phyloP scores from a whole-genome alignment of 805 yeast species.

The Candida andamanensis region DNA sequence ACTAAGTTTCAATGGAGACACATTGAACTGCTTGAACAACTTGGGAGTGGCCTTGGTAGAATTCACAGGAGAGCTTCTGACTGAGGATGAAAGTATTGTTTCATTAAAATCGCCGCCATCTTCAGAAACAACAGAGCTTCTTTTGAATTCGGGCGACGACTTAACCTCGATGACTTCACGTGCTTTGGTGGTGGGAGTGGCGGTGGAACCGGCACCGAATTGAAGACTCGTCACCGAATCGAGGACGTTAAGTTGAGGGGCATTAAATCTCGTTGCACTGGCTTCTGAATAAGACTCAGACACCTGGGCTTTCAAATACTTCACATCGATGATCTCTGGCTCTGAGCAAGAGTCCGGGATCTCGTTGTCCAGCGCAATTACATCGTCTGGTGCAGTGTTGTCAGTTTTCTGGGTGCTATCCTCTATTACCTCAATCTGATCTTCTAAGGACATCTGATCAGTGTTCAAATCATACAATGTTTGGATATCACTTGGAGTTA shows the following conservation, averaged over 20 bases:
- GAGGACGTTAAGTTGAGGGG: conserved; percentile 2
- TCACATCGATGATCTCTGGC: conserved; percentile 12
- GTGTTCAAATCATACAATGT: conserved; percentile 33
- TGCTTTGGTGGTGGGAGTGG: background rate
- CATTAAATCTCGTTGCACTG: too few species aligned
- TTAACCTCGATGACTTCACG: background rate
- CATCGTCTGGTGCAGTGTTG: too few species aligned
- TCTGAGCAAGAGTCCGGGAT: conserved; percentile 26
- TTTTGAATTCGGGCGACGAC: conserved; percentile 1
- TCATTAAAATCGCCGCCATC: conserved; percentile 11
- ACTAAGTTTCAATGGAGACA: conserved; percentile 10
- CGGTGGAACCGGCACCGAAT: too few species aligned
- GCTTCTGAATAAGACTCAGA: background rate
- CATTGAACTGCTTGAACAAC: conserved; percentile 1
- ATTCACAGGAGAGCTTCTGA: conserved; percentile 3
- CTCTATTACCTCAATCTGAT: too few species aligned
- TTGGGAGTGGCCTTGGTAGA: conserved; percentile 2
- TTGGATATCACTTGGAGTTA: conserved; percentile 23
- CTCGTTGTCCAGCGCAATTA: conserved; percentile 4
- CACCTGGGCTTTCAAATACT: background rate
- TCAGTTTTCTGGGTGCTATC: background rate
- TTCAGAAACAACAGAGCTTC: conserved; percentile 1
- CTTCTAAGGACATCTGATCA: conserved; percentile 19
- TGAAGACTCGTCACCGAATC: conserved; percentile 4
- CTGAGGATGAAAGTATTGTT: conserved; percentile 14